These are phyloP conservation scores for Penicillium italicum DNA, from an alignment of 2,329 filamentous ascomycete genomes.

Conservation along the genomic window DNA sequence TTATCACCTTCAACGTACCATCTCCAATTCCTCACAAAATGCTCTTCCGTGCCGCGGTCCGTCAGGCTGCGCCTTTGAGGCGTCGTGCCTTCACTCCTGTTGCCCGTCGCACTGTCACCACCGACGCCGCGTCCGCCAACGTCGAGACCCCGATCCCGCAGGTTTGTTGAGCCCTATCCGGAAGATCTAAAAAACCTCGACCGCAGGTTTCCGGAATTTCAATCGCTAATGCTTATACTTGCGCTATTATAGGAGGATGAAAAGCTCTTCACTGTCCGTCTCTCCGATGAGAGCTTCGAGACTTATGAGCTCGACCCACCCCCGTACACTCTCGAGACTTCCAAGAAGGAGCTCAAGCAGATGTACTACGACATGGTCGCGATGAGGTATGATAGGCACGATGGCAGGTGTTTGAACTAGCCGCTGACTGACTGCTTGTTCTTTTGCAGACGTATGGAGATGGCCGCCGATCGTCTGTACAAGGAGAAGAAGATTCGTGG, in stretches of 20 bases:
- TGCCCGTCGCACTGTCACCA: constrained; percentile 77
- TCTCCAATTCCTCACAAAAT: constrained; percentile 49
- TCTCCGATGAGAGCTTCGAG: constrained; percentile 99
- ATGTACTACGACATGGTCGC: constrained; percentile 99
- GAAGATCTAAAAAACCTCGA: constrained; percentile 28
- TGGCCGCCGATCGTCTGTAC: constrained; percentile 98
- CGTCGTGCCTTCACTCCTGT: constrained; percentile 46
- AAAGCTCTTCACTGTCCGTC: constrained; percentile 83
- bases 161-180: constrained; percentile 51
- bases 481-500: constrained; percentile 99
- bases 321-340: constrained; percentile 84
- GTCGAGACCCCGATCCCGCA: constrained; percentile 69
- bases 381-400: constrained; percentile 64
- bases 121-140: constrained; percentile 88
- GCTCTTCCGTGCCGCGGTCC: constrained; percentile 68
- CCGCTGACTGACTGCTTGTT: constrained; percentile 7
- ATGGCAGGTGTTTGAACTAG: not conserved
- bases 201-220: constrained; percentile 33
- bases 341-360: constrained; percentile 97
- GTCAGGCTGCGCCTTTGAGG: constrained; percentile 57
- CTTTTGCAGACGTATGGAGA: constrained; percentile 87
- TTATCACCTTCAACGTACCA: constrained; percentile 16
- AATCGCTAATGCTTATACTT: constrained; percentile 22
- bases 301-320: constrained; percentile 98
- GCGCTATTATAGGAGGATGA: constrained; percentile 70